Conservation (phyloP, 2,329 filamentous ascomycete species). For the Alternaria triticina region DNA sequence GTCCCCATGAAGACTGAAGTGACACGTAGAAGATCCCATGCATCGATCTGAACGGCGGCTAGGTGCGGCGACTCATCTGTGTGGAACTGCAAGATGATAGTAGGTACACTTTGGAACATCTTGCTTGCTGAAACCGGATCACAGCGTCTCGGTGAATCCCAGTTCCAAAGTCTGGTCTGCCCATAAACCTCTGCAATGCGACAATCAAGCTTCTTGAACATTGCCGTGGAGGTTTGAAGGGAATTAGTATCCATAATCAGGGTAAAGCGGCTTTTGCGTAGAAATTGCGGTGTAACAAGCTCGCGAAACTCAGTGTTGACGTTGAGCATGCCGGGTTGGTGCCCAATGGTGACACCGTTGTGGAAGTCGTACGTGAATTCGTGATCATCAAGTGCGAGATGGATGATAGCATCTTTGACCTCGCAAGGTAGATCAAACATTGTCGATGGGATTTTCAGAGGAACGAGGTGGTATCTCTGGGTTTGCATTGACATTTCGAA, state of each 20-base stretch:
- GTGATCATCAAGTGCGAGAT: not conserved
- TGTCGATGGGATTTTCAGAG: rapidly evolving
- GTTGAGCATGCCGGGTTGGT: not conserved
- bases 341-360: not conserved
- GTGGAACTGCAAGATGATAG: not conserved
- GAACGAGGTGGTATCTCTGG: too few species aligned
- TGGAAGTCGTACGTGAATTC: not conserved
- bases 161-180: too few species aligned
- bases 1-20: rapidly evolving
- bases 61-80: not conserved
- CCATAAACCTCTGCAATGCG: not conserved
- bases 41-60: not conserved
- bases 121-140: not conserved
- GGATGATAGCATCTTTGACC: rapidly evolving
- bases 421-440: rapidly evolving
- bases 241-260: rapidly evolving
- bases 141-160: rapidly evolving
- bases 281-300: not conserved
- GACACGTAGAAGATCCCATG: not conserved
- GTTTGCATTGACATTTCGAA: too few species aligned
- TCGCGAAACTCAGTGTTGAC: not conserved
- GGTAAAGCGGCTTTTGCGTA: not conserved
- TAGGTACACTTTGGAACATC: rapidly evolving
- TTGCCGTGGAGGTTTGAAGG: rapidly evolving
- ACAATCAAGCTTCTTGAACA: not conserved